Conservation (phyloP, 2,329 filamentous ascomycete species). For the Blastomyces silverae region DNA sequence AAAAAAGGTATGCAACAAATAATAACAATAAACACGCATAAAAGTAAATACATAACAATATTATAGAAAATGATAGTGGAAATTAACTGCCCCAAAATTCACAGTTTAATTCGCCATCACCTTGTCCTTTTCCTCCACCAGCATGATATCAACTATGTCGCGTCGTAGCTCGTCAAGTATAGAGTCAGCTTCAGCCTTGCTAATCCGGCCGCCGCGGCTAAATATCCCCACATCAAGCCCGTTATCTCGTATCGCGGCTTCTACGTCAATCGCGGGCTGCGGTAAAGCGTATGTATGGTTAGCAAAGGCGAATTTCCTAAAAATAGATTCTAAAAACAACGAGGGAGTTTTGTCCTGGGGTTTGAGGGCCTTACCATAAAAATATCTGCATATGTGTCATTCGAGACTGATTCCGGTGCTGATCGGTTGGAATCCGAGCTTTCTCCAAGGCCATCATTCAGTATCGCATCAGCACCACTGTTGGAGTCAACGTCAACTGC, state of each 20-base stretch:
- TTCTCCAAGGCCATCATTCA: conserved; percentile 6
- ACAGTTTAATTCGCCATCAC: background rate
- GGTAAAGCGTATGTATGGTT: conserved; percentile 1
- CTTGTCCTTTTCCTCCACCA: background rate
- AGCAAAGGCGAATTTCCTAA: background rate
- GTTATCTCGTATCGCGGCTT: conserved; percentile 47
- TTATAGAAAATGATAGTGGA: background rate
- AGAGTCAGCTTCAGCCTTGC: conserved; percentile 15
- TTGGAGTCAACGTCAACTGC: conserved; percentile 4
- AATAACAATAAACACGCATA: too few relatives aligned
- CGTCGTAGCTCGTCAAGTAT: conserved; percentile 21
- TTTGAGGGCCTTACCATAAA: conserved; percentile 21
- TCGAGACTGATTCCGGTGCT: background rate
- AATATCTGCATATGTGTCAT: conserved; percentile 14
- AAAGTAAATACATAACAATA: background rate
- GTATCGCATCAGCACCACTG: background rate
- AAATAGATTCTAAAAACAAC: background rate
- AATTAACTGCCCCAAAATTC: background rate
- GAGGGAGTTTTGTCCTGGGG: background rate
- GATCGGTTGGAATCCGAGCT: background rate
- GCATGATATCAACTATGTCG: conserved; percentile 17
- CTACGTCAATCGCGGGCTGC: conserved; percentile 51
- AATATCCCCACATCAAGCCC: conserved; percentile 50
- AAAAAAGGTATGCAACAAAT: too few relatives aligned
- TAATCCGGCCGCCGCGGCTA: conserved; percentile 33